These are phyloP conservation scores for Paraconiothyrium brasiliense DNA, from an alignment of 2,329 filamentous ascomycete species.

Conservation along the genomic window DNA sequence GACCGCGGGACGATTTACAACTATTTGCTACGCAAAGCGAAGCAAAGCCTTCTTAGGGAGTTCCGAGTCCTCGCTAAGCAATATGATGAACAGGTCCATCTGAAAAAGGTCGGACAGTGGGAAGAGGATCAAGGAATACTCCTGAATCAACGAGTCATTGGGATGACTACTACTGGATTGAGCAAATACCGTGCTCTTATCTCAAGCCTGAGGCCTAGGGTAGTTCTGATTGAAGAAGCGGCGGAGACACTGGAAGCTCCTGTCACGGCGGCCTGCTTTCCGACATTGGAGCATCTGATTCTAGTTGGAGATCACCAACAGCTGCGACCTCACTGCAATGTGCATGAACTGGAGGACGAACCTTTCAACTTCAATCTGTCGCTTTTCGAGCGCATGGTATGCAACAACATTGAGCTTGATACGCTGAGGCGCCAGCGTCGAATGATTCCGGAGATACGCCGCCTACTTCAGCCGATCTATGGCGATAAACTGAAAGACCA, in stretches of 20 bases:
- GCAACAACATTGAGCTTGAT: slow-evolving; percentile 69
- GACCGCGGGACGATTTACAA: slow-evolving; percentile 73
- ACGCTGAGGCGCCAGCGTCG: slow-evolving; percentile 75
- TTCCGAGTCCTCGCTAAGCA: slow-evolving; percentile 62
- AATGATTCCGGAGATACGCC: slow-evolving; percentile 75
- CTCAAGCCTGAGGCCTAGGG: slow-evolving; percentile 69
- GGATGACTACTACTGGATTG: slow-evolving; percentile 81
- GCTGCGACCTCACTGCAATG: slow-evolving; percentile 73
- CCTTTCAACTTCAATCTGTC: slow-evolving; percentile 77
- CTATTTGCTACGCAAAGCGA: slow-evolving; percentile 65
- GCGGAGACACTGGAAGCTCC: slow-evolving; percentile 78
- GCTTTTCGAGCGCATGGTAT: slow-evolving; percentile 81
- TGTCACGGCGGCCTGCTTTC: slow-evolving; percentile 67
- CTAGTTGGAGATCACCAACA: slow-evolving; percentile 85
- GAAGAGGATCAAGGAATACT: slow-evolving; percentile 63
- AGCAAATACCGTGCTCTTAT: slow-evolving; percentile 81
- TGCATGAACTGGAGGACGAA: slow-evolving; percentile 64
- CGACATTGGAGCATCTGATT: slow-evolving; percentile 71
- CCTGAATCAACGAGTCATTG: slow-evolving; percentile 62
- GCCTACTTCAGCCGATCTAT: slow-evolving; percentile 70
- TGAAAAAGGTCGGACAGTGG: slow-evolving; percentile 67
- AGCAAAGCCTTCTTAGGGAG: slow-evolving; percentile 56
- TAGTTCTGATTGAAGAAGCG: slow-evolving; percentile 81
- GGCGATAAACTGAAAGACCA: slow-evolving; percentile 65
- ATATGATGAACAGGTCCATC: slow-evolving; percentile 61